These are phyloP conservation scores for Cadophora malorum DNA, from an alignment of 2,329 filamentous ascomycete species.

Conservation along the genomic window DNA sequence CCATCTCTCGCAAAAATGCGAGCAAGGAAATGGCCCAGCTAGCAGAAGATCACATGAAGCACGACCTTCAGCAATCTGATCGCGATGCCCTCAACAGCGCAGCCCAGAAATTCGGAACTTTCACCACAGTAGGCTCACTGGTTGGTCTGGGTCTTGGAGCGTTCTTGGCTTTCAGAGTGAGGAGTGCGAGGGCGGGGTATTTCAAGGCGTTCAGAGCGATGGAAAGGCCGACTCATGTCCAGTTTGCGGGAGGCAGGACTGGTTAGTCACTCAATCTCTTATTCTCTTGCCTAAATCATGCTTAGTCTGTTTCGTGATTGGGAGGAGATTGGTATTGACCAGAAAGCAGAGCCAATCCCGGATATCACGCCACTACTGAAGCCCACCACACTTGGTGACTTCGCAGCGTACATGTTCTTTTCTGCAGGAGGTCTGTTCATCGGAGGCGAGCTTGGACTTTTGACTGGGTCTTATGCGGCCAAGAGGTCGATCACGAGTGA, in stretches of 20 bases:
- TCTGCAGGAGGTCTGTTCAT: slow-evolving; percentile 66
- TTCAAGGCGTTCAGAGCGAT: slow-evolving; percentile 66
- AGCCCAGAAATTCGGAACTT: slow-evolving; percentile 58
- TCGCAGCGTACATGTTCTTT: slow-evolving; percentile 68
- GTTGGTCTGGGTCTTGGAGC: slow-evolving; percentile 65
- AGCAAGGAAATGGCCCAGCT: slow-evolving; percentile 25
- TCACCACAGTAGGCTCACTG: slow-evolving; percentile 64
- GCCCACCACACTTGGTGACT: slow-evolving; percentile 63
- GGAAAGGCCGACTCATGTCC: slow-evolving; percentile 66
- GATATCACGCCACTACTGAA: slow-evolving; percentile 64
- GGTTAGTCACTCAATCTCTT: slow-evolving; percentile 47
- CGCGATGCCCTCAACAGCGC: slow-evolving; percentile 47
- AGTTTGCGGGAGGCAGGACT: slow-evolving; percentile 65
- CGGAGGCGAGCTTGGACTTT: slow-evolving; percentile 67
- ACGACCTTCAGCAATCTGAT: slow-evolving; percentile 27
- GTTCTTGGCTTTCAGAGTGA: slow-evolving; percentile 62
- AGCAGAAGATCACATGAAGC: slow-evolving; percentile 29
- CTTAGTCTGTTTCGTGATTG: background rate
- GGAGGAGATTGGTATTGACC: background rate
- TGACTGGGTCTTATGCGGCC: slow-evolving; percentile 62
- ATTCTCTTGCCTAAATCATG: too few relatives aligned
- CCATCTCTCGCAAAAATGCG: slow-evolving; percentile 28
- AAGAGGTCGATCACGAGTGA: slow-evolving; percentile 59
- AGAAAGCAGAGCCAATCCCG: slow-evolving; percentile 60
- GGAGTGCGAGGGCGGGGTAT: slow-evolving; percentile 60